Evolutionary conservation across 1,284 basidiomycete genomes (phyloP).

Genomic region (Gomphus bonarii): DNA sequence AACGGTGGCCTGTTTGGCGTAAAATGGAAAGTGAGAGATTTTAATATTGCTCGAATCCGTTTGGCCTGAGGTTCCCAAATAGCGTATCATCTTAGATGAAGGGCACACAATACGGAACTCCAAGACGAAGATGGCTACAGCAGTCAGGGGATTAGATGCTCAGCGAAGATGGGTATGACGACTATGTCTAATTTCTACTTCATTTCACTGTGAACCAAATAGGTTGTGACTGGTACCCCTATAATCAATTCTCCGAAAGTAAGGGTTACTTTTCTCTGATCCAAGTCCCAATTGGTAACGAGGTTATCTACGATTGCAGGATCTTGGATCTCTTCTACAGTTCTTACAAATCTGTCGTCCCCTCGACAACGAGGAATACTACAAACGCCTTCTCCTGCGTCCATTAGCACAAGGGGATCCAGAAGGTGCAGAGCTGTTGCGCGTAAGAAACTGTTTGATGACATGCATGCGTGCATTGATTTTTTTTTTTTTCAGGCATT

Average conservation of each 20-base stretch:
- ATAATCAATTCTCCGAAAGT: slow-evolving; percentile 44
- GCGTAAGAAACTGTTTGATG: slow-evolving; percentile 31
- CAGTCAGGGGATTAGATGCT: slow-evolving; percentile 55
- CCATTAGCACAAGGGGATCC: slow-evolving; percentile 61
- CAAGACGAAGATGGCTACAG: slow-evolving; percentile 73
- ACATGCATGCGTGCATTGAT: slow-evolving; percentile 9
- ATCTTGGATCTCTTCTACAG: slow-evolving; percentile 74
- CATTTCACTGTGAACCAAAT: neutral
- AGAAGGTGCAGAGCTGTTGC: slow-evolving; percentile 58
- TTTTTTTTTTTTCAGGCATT: slow-evolving; percentile 41
- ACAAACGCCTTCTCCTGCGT: slow-evolving; percentile 63
- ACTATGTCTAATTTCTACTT: neutral
- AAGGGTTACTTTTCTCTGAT: neutral
- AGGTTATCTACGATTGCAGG: slow-evolving; percentile 30
- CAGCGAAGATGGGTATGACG: slow-evolving; percentile 58
- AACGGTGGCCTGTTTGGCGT: slow-evolving; percentile 49
- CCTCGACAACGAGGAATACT: slow-evolving; percentile 71
- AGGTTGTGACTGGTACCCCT: slow-evolving; percentile 69
- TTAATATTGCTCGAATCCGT: neutral
- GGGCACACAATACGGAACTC: slow-evolving; percentile 82
- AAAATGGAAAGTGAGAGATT: slow-evolving; percentile 61
- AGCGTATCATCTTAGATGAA: slow-evolving; percentile 81
- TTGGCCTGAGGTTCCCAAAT: neutral
- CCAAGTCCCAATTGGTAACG: slow-evolving; percentile 38
- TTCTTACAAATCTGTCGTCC: slow-evolving; percentile 78